Evolutionary conservation across 495 filamentous ascomycete genomes (phyloP), one percentile per base, ranked within the genome.

Genomic region (Stereocaulon alpinum): DNA sequence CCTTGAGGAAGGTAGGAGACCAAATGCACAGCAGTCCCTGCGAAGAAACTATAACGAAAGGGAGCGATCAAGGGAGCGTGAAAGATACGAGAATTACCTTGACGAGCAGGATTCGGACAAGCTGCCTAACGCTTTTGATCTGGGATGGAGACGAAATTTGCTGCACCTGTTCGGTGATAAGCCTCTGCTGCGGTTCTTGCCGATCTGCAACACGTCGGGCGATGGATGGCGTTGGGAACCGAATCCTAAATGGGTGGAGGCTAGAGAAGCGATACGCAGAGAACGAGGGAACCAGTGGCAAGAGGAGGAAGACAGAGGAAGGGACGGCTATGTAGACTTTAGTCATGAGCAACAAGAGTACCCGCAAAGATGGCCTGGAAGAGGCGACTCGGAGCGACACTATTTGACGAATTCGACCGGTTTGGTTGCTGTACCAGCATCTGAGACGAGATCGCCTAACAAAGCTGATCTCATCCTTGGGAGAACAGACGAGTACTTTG

Each of bases 151-250:
- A 40, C 78, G 78, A 14, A 98, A 98, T 65, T 73, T 97, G n/a
- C 62, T 74, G 4, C 86, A 93, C 68, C 77, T 98, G 12, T 95
- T 98, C 62, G 93, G 93, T 1, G 72, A 80, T 2, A 78, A 73
- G 0, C 82, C 83, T 12, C 70, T 81, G 34, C 74, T 89, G 6
- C 96, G 93, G 91, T 66, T 72, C 3, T 63, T 96, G n/a, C 94
- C 93, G 0, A 70, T 95, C 17, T 83, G 83, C 70, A 95, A 84
- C 56, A 92, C 89, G 0, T 85, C 80, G 0, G 91, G 91, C 11
- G 89, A 98, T 68, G 93, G 93, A n/a, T 97, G 91, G 91, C 80
- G 72, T 64, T 98, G 93, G 93, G 91, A 95, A 66, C 80, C 90
- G 1, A 95, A 82, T 59, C 71, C 74, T 1, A 80, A 78, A 60